phyloP scores from a whole-genome alignment of 805 yeast species.

The Isabelozyma gotoi region DNA sequence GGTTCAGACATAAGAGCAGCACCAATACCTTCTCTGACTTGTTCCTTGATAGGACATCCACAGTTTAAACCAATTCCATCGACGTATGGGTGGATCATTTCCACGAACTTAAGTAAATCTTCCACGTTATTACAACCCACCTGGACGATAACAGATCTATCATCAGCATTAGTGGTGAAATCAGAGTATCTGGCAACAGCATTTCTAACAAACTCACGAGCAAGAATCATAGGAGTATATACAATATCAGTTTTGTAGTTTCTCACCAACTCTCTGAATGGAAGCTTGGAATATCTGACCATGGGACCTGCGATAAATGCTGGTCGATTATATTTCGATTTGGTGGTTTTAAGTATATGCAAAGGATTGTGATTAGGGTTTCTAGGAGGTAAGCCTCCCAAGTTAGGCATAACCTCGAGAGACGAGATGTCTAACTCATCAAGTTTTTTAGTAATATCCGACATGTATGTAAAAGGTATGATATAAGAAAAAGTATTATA shows the following conservation, averaged over 20 bases:
- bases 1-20: conserved; percentile 90
- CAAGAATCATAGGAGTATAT: conserved; percentile 94
- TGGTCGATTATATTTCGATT: conserved; percentile 27
- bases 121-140: conserved; percentile 85
- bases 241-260: conserved; percentile 78
- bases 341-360: conserved; percentile 27
- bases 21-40: conserved; percentile 93
- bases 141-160: conserved; percentile 78
- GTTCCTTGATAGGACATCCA: conserved; percentile 96
- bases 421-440: neutral
- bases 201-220: conserved; percentile 90
- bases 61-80: conserved; percentile 96
- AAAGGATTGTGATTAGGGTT: conserved; percentile 32
- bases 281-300: conserved; percentile 94
- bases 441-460: conserved; percentile 1
- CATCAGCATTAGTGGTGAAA: conserved; percentile 74
- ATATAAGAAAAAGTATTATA: no score
- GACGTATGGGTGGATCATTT: conserved; percentile 85
- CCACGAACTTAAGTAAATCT: conserved; percentile 79
- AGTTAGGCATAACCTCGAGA: neutral
- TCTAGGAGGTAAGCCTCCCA: conserved; percentile 9
- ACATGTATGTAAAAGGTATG: neutral
- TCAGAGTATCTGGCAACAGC: conserved; percentile 78
- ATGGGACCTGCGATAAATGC: conserved; percentile 74
- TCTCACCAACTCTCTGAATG: conserved; percentile 77